Evolutionary conservation across 352 stramenopile species (phyloP).

Genomic region (Halophytophthora batemanensis): DNA sequence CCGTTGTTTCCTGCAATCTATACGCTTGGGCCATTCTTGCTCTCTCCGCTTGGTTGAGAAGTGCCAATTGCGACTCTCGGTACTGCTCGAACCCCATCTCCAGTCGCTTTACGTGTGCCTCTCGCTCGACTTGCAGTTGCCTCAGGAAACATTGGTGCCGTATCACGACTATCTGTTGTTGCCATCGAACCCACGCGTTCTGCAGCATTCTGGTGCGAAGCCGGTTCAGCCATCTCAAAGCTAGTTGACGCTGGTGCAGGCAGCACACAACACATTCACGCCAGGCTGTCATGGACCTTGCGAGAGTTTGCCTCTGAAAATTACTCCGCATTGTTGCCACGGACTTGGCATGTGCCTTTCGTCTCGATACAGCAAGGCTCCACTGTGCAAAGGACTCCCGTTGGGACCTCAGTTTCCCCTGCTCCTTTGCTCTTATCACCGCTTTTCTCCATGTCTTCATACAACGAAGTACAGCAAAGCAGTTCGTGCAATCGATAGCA

Average conservation of each 20-base stretch:
- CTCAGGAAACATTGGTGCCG: conserved; percentile 22
- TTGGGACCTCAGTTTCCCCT: conserved; percentile 20
- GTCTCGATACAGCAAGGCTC: conserved; percentile 9
- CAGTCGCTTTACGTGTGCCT: conserved; percentile 11
- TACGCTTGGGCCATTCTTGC: conserved; percentile 7
- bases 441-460: conserved; percentile 50
- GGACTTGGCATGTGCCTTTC: conserved; percentile 1
- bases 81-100: conserved; percentile 14
- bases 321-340: conserved; percentile 20
- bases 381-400: conserved; percentile 25
- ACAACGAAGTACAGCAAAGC: conserved; percentile 34
- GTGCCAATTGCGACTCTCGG: conserved; percentile 2
- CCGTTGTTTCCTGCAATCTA: conserved; percentile 5
- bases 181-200: conserved; percentile 25
- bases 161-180: conserved; percentile 27
- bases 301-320: conserved; percentile 19
- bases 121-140: conserved; percentile 9
- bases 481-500: conserved; percentile 29
- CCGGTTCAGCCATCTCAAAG: conserved; percentile 16
- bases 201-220: conserved; percentile 14
- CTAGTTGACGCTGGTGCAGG: conserved; percentile 23
- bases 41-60: conserved; percentile 7
- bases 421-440: conserved; percentile 5
- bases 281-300: conserved; percentile 22
- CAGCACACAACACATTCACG: conserved; percentile 11